phyloP scores from a whole-genome alignment of 768 basidiomycete genomes.

The Fomitopsis pulvina region DNA sequence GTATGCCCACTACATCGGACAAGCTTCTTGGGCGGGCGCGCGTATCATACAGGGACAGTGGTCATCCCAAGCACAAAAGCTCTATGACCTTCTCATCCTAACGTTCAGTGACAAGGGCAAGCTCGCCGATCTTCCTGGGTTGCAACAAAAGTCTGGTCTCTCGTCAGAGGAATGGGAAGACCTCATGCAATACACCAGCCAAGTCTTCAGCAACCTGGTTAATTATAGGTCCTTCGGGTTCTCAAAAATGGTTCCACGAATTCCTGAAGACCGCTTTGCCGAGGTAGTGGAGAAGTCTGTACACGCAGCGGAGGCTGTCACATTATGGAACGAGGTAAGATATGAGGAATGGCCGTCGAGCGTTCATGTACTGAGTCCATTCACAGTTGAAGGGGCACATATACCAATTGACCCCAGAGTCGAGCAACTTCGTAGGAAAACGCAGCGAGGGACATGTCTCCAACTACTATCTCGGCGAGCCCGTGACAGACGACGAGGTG shows the following conservation, averaged over 20 bases:
- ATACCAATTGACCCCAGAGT: conserved; percentile 59
- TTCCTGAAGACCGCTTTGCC: conserved; percentile 54
- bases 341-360: neutral
- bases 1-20: conserved; percentile 65
- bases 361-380: neutral
- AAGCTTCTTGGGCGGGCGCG: conserved; percentile 80
- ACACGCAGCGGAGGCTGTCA: conserved; percentile 45
- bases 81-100: conserved; percentile 67
- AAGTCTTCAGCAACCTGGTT: conserved; percentile 59
- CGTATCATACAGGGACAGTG: conserved; percentile 82
- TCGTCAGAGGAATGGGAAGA: conserved; percentile 58
- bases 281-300: conserved; percentile 54
- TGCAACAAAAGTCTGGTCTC: conserved; percentile 51
- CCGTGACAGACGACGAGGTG: conserved; percentile 72
- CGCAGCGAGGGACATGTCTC: conserved; percentile 70
- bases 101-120: conserved; percentile 57
- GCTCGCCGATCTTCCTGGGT: conserved; percentile 46
- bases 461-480: conserved; percentile 79
- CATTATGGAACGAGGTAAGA: conserved; percentile 59
- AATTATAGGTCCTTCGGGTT: conserved; percentile 83
- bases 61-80: conserved; percentile 60
- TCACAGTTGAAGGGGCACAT: conserved; percentile 67
- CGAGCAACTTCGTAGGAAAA: conserved; percentile 73
- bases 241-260: conserved; percentile 78
- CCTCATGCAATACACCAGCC: conserved; percentile 63